phyloP scores from a whole-genome alignment of 2,329 filamentous ascomycete genomes.

The Lithohypha guttulata region DNA sequence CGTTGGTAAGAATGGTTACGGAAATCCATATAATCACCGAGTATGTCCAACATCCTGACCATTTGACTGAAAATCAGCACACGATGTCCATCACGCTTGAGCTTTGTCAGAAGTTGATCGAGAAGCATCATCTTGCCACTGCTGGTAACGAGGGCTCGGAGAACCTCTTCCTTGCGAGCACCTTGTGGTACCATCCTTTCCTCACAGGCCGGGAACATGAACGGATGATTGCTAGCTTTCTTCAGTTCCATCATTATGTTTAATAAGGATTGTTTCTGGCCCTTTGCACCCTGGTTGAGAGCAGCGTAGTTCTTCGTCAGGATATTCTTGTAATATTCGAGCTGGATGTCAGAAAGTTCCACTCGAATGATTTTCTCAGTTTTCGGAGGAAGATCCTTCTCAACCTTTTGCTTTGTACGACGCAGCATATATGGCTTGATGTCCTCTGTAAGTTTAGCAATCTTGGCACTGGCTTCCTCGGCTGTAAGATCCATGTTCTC shows the following conservation, averaged over 20 bases:
- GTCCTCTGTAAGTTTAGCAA: conserved; percentile 70
- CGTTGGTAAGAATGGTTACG: conserved; percentile 93
- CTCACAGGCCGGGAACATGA: conserved; percentile 93
- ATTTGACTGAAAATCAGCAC: conserved; percentile 99
- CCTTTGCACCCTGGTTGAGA: conserved; percentile 77
- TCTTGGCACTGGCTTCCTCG: conserved; percentile 72
- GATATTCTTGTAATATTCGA: conserved; percentile 99
- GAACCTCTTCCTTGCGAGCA: conserved; percentile 71
- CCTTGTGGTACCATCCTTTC: conserved; percentile 76
- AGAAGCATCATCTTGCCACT: conserved; percentile 99
- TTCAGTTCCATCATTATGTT: conserved; percentile 99
- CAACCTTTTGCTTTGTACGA: conserved; percentile 92
- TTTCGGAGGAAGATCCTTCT: conserved; percentile 91
- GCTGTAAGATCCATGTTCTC: conserved; percentile 79
- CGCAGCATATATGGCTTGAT: conserved; percentile 93
- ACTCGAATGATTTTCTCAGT: conserved; percentile 98
- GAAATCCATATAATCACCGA: conserved; percentile 84
- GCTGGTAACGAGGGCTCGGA: conserved; percentile 87
- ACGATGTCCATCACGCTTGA: conserved; percentile 86
- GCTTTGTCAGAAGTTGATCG: conserved; percentile 84
- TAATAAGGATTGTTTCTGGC: conserved; percentile 85
- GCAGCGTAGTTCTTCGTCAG: conserved; percentile 92
- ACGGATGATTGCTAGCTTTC: conserved; percentile 97
- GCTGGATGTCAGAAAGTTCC: conserved; percentile 86
- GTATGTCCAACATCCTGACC: conserved; percentile 96